Percentiles rank a stretch among this genome's conserved stretches.
These are phyloP conservation scores for Liriodendron chinense DNA, from an alignment of 164 flowering plant genomes.

Conservation along the genomic window DNA sequence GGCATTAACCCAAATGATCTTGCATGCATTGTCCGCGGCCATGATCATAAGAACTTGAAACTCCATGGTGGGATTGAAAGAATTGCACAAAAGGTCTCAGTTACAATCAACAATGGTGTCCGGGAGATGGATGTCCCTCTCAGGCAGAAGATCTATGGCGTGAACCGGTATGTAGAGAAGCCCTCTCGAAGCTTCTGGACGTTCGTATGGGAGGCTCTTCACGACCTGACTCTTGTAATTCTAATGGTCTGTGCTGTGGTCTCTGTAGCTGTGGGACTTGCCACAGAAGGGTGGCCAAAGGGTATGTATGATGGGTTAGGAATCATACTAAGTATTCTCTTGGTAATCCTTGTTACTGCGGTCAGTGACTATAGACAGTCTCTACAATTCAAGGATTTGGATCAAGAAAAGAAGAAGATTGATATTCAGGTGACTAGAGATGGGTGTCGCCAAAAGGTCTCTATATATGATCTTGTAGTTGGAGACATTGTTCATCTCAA, in stretches of 20 bases:
- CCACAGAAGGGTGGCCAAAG: constrained; percentile 49
- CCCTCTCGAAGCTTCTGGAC: constrained; percentile 38
- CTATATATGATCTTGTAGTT: constrained; percentile 46
- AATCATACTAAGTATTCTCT: constrained; percentile 38
- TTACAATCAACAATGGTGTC: constrained; percentile 32
- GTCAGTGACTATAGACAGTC: constrained; percentile 52
- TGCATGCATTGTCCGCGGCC: constrained; percentile 35
- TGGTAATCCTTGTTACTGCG: constrained; percentile 47
- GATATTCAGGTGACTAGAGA: constrained; percentile 41
- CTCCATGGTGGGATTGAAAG: constrained; percentile 34
- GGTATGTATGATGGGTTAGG: constrained; percentile 54
- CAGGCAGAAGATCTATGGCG: constrained; percentile 36
- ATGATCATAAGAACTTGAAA: constrained; percentile 28
- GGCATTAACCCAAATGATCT: constrained; percentile 37
- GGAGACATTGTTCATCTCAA: constrained; percentile 47
- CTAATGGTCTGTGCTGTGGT: constrained; percentile 47
- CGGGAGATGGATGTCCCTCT: constrained; percentile 20
- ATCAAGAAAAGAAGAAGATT: constrained; percentile 48
- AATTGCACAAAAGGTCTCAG: constrained; percentile 29
- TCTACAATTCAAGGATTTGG: constrained; percentile 43
- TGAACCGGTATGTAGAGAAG: constrained; percentile 42
- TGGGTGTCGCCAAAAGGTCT: constrained; percentile 39
- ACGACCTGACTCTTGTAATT: constrained; percentile 46
- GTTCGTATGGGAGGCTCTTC: constrained; percentile 54
- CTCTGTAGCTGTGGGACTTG: constrained; percentile 44